Evolutionary conservation across 2,329 filamentous ascomycete species (phyloP).

Genomic region (Sclerotinia trifoliorum): DNA sequence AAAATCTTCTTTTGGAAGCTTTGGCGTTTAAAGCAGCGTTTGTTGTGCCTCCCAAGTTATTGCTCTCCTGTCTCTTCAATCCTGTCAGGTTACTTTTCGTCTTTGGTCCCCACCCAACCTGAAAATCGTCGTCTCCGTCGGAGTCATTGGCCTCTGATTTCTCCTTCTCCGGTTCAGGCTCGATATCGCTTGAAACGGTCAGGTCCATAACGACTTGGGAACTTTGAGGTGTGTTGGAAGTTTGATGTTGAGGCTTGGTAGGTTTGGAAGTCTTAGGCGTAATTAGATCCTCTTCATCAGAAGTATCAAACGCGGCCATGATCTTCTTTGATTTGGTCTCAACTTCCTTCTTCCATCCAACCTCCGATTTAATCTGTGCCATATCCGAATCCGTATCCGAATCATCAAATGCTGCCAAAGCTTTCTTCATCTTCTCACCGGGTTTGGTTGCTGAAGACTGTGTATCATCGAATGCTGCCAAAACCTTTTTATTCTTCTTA

Average conservation of each 20-base stretch:
- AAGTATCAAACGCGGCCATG: conserved; percentile 23
- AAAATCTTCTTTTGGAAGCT: conserved; percentile 26
- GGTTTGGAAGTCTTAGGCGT: conserved; percentile 1
- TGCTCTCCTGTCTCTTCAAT: conserved; percentile 24
- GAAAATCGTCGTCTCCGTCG: conserved; percentile 23
- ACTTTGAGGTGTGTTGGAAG: conserved; percentile 31
- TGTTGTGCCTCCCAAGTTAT: conserved; percentile 27
- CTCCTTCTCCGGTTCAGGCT: conserved; percentile 22
- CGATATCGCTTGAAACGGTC: conserved; percentile 33
- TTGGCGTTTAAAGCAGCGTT: conserved; percentile 26
- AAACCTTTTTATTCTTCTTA: conserved; percentile 24
- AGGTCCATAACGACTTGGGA: conserved; percentile 43
- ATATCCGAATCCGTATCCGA: conserved; percentile 14
- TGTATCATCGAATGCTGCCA: conserved; percentile 43
- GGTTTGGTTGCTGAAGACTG: conserved; percentile 25
- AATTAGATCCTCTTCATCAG: conserved; percentile 17
- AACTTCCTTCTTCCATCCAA: conserved; percentile 17
- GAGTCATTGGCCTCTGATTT: background rate
- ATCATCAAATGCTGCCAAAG: conserved; percentile 23
- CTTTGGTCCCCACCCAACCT: conserved; percentile 29
- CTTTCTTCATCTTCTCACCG: conserved; percentile 29
- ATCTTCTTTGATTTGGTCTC: conserved; percentile 19
- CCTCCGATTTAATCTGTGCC: conserved; percentile 20
- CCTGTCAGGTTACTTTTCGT: conserved; percentile 24
- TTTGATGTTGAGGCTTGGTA: conserved; percentile 28